Evolutionary conservation across 257 asterid genomes (phyloP).

Genomic region (Cordia subcordata): DNA sequence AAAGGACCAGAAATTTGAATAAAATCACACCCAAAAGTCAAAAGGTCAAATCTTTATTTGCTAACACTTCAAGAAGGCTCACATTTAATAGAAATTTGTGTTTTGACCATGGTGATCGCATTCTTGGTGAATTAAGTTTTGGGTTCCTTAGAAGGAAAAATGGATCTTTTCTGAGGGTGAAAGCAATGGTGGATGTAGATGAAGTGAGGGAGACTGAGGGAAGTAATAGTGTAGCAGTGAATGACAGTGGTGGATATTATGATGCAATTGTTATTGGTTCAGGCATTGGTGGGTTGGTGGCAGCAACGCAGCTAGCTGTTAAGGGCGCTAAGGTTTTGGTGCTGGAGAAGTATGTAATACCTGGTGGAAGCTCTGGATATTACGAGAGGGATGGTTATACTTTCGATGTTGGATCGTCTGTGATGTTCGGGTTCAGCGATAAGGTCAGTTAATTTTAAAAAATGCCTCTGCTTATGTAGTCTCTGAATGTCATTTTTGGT

Average conservation of each 20-base stretch:
- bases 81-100: constrained; percentile 10
- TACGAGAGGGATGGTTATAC: constrained; percentile 82
- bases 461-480: neutral
- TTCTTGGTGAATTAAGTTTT: constrained; percentile 18
- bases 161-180: constrained; percentile 27
- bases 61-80: constrained; percentile 3
- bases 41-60: constrained; percentile 15
- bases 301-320: constrained; percentile 92
- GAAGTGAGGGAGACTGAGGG: constrained; percentile 26
- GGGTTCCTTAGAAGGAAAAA: constrained; percentile 25
- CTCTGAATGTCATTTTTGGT: neutral
- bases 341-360: constrained; percentile 90
- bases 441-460: constrained; percentile 53
- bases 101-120: constrained; percentile 21
- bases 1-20: neutral
- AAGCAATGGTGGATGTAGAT: constrained; percentile 45
- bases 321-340: constrained; percentile 91
- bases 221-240: constrained; percentile 16
- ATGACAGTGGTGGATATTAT: constrained; percentile 25
- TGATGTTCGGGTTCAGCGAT: constrained; percentile 98
- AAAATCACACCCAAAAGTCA: constrained; percentile 7
- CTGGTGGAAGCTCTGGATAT: constrained; percentile 97
- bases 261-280: constrained; percentile 95
- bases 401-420: constrained; percentile 97
- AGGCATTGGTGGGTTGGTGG: constrained; percentile 94